Evolutionary conservation across 495 filamentous ascomycete species (phyloP).

Genomic region (Hyaloscypha variabilis): DNA sequence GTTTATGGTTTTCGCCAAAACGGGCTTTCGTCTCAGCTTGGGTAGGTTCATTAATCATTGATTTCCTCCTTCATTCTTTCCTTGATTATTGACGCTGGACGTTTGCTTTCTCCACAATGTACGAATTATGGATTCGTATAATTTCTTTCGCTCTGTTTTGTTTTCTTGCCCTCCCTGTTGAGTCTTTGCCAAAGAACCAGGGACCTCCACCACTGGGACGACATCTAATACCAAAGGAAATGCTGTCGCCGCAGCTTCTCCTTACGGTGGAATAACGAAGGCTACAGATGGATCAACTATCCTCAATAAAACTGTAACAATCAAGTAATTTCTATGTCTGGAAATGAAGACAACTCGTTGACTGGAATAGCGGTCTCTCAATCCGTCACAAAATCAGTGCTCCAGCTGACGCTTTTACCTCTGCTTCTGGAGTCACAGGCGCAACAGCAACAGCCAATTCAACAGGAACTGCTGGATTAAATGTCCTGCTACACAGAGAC

Average conservation of each 20-base stretch:
- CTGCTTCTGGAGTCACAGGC: slow-evolving; percentile 42
- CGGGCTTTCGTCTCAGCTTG: slow-evolving; percentile 8
- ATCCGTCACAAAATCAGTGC: slow-evolving; percentile 51
- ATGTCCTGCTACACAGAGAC: slow-evolving; percentile 55
- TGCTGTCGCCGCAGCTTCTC: not conserved
- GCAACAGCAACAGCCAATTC: slow-evolving; percentile 30
- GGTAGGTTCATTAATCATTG: not conserved
- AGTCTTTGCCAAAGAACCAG: slow-evolving; percentile 22
- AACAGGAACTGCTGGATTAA: slow-evolving; percentile 43
- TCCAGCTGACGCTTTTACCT: slow-evolving; percentile 47
- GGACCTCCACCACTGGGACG: not conserved
- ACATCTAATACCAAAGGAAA: not conserved
- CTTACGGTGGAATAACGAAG: slow-evolving; percentile 7
- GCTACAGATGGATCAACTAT: slow-evolving; percentile 52
- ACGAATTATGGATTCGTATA: slow-evolving; percentile 18
- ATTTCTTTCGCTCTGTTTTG: slow-evolving; percentile 18
- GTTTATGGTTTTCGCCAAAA: not conserved
- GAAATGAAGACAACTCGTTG: slow-evolving; percentile 9
- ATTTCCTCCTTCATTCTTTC: slow-evolving; percentile 1
- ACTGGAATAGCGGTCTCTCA: slow-evolving; percentile 38
- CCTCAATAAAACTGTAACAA: slow-evolving; percentile 46
- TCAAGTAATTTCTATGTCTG: slow-evolving; percentile 40
- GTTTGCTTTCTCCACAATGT: slow-evolving; percentile 12
- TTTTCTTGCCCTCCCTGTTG: slow-evolving; percentile 13
- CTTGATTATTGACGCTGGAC: slow-evolving; percentile 23